Percentiles rank a stretch among this genome's conserved stretches.
Evolutionary conservation across 78 protist genomes (phyloP).

Genomic region (Chrysochromulina tobinii): DNA sequence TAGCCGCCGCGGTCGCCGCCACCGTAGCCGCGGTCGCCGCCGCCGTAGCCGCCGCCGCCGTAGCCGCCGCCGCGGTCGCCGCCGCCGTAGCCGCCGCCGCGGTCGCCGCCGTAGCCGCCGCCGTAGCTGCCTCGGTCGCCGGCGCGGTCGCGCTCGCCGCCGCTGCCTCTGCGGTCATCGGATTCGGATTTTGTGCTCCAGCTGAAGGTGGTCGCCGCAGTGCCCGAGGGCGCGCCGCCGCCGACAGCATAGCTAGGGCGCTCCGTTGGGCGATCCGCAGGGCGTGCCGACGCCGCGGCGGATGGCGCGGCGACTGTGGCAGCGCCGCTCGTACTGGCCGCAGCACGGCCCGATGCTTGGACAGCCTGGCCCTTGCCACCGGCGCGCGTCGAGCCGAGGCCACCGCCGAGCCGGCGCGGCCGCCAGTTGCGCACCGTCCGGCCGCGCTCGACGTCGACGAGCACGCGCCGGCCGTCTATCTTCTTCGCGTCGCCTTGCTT

Average conservation of each 20-base stretch:
- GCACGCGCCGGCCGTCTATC: conserved; percentile 72
- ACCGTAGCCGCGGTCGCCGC: neutral
- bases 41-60: neutral
- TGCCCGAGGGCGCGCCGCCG: neutral
- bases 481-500: conserved; percentile 74
- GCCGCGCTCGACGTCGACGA: conserved; percentile 91
- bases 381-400: neutral
- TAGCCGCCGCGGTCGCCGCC: too few species aligned
- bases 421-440: conserved; percentile 83
- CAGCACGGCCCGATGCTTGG: neutral
- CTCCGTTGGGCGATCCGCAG: too few species aligned
- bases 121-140: neutral
- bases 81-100: too few species aligned
- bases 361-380: neutral
- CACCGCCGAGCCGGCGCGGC: conserved; percentile 67
- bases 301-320: too few species aligned
- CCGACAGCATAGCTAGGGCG: neutral
- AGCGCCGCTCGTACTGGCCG: too few species aligned
- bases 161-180: neutral
- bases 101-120: neutral
- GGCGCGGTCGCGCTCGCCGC: neutral
- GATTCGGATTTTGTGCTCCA: neutral
- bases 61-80: neutral
- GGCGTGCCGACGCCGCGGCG: too few species aligned
- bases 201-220: neutral